Base-by-base conservation (phyloP, 306 rosid species). In the Amphicarpaea edgeworthii region DNA sequence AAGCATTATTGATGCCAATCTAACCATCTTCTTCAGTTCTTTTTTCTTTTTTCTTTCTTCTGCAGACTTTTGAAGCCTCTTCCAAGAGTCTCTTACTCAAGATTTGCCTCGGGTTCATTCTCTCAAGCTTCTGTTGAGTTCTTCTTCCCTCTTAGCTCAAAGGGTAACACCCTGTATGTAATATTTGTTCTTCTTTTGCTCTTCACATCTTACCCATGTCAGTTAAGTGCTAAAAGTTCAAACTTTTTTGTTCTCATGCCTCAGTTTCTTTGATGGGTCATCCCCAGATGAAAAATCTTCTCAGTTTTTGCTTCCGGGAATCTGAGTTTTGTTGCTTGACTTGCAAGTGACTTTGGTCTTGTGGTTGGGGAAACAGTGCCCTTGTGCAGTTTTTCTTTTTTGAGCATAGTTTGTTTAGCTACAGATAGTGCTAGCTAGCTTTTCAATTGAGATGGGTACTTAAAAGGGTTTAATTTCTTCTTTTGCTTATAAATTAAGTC, bases 281-380 rank as follows among this genome's bases (percentile, higher is more conserved):
- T 81, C 11, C 51, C 49, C 49, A 38, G 30, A 19, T 63, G 49
- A 46, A 54, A 38, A 62, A 54, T n/a, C 19, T 32, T 28, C 30
- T 66, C 40, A 16, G 5, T 10, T 14, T 16, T 73, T 77, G 46
- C 37, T 63, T 77, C 66, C 28, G 64, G 72, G 71, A 59, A 58
- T 77, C 75, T 73, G 49, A 30, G 5, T 60, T 67, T 68, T 46
- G 60, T 78, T 78, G 34, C 67, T 84, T 81, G 79, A 32, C 55
- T 77, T 81, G 74, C 61, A 73, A 73, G 76, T 85, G 83, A 77
- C 14, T 24, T 66, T 37, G 67, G 51, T 53, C 58, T 34, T 81
- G 40, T 61, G 69, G 49, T 43, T 66, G 32, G 38, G 51, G 75
- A 54, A 70, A 50, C 60, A 11, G 68, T 57, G 19, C 59, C 73